Conservation (phyloP, 768 basidiomycete genomes). For the Tylopilus plumbeoviolaceoides region DNA sequence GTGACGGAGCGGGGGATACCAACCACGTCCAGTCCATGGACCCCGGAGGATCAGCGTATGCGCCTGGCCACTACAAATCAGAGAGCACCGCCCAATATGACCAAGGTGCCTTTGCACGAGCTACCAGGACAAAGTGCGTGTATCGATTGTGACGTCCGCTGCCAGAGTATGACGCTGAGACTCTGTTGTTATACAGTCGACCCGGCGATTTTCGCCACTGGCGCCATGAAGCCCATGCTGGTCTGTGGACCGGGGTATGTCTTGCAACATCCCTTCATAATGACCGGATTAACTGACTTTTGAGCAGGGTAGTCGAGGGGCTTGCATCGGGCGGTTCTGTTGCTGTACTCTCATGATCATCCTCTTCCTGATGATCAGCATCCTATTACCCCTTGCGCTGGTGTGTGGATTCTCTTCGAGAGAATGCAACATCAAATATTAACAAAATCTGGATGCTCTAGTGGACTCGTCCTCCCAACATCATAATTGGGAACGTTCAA, state of each 20-base stretch:
- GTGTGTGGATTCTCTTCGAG: slow-evolving; percentile 38
- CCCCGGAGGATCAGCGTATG: slow-evolving; percentile 9
- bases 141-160: slow-evolving; percentile 1
- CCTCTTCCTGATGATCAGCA: slow-evolving; percentile 61
- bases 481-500: slow-evolving; percentile 51
- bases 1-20: slow-evolving; percentile 23
- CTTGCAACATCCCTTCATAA: not conserved
- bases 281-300: not conserved
- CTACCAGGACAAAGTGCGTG: slow-evolving; percentile 29
- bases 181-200: slow-evolving; percentile 10
- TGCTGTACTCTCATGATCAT: slow-evolving; percentile 70
- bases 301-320: slow-evolving; percentile 51
- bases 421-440: not conserved
- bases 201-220: slow-evolving; percentile 42
- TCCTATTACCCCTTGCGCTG: slow-evolving; percentile 62
- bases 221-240: slow-evolving; percentile 55
- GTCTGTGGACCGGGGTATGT: slow-evolving; percentile 64
- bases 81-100: slow-evolving; percentile 38
- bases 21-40: slow-evolving; percentile 16
- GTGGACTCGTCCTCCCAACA: slow-evolving; percentile 77
- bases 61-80: slow-evolving; percentile 23
- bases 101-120: slow-evolving; percentile 39
- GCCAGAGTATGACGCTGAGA: slow-evolving; percentile 1
- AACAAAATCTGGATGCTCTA: slow-evolving; percentile 26
- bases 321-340: slow-evolving; percentile 66